Percentiles rank a stretch among this genome's conserved stretches.
Evolutionary conservation across 2,329 filamentous ascomycete genomes (phyloP).

Genomic region (Aspergillus tubingensis): DNA sequence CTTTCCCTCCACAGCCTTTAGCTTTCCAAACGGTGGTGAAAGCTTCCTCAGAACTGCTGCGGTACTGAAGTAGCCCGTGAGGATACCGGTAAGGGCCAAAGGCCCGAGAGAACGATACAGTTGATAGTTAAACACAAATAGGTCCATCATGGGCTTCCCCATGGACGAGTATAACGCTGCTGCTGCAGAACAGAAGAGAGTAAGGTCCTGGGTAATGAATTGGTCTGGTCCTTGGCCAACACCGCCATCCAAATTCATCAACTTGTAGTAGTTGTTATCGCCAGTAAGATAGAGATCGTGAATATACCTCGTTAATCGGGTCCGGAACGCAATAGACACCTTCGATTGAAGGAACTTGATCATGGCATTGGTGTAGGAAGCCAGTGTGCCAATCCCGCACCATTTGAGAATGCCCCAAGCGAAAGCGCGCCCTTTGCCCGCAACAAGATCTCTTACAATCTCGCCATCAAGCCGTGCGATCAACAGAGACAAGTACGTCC

Average conservation of each 20-base stretch:
- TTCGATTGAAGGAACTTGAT: conserved; percentile 98
- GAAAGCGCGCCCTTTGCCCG: conserved; percentile 86
- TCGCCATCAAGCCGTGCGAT: conserved; percentile 93
- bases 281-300: conserved; percentile 96
- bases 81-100: conserved; percentile 77
- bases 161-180: conserved; percentile 93
- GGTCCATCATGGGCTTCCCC: conserved; percentile 96
- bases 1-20: conserved; percentile 93
- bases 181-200: conserved; percentile 89
- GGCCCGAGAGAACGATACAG: conserved; percentile 89
- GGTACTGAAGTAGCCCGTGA: conserved; percentile 92
- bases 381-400: conserved; percentile 89
- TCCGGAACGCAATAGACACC: conserved; percentile 96
- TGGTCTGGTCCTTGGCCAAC: conserved; percentile 91
- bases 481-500: conserved; percentile 91
- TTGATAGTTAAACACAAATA: conserved; percentile 98
- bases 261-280: conserved; percentile 93
- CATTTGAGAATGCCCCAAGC: conserved; percentile 89
- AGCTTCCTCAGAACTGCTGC: conserved; percentile 84
- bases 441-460: conserved; percentile 94
- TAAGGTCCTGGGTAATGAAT: conserved; percentile 96
- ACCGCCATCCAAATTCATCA: conserved; percentile 88
- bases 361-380: conserved; percentile 97
- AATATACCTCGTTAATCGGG: conserved; percentile 90
- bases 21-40: conserved; percentile 92